A percentile compares a stretch with the other conserved stretches of the same genome.
phyloP scores from a whole-genome alignment of 257 asterid genomes.

The Paraleonurus japonicus region DNA sequence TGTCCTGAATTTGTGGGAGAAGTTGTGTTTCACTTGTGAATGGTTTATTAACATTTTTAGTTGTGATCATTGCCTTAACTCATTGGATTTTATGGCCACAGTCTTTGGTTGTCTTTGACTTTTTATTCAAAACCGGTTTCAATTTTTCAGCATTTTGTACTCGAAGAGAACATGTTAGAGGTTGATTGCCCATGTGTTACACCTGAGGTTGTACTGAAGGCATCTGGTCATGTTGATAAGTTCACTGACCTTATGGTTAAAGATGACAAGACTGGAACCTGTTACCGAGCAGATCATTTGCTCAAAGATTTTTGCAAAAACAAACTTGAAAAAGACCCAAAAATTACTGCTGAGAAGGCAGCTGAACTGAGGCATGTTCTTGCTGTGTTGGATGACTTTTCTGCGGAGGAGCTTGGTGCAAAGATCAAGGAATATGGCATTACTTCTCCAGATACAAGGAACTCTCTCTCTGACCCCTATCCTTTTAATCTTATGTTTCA shows the following conservation, averaged over 20 bases:
- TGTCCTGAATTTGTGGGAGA: neutral
- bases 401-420: conserved; percentile 58
- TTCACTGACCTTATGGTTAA: conserved; percentile 85
- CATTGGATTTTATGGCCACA: neutral
- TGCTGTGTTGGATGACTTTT: conserved; percentile 64
- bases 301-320: conserved; percentile 67
- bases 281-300: conserved; percentile 69
- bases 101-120: neutral
- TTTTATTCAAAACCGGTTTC: conserved; percentile 1
- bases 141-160: conserved; percentile 62
- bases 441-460: conserved; percentile 64
- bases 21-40: neutral
- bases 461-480: conserved; percentile 63
- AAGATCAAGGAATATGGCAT: conserved; percentile 58
- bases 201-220: conserved; percentile 67
- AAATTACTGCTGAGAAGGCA: conserved; percentile 39
- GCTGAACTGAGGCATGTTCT: conserved; percentile 50
- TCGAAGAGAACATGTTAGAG: conserved; percentile 73
- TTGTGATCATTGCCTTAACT: neutral
- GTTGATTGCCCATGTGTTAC: conserved; percentile 82
- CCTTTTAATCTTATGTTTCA: conserved; percentile 73
- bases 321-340: conserved; percentile 59
- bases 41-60: neutral
- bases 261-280: conserved; percentile 64
- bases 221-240: conserved; percentile 81